Evolutionary conservation across 2,329 filamentous ascomycete species (phyloP), one percentile per base, ranked within the genome.

Genomic region (Cladosporium sp.): DNA sequence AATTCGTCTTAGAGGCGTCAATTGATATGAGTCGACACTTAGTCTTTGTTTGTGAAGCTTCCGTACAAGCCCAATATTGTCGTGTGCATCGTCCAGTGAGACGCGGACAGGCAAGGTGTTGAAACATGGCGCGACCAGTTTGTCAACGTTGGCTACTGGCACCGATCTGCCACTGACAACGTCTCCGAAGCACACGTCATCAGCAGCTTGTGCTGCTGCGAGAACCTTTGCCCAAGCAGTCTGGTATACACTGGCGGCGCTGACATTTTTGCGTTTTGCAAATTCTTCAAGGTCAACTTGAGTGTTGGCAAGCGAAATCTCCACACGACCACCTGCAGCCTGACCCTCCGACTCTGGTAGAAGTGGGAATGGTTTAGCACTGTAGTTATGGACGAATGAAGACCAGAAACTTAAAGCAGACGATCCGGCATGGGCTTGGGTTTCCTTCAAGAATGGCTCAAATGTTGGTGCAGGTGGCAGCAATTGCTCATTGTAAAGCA

Each of bases 101-200:
- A 85, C 74, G 25, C 90, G 83, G 1, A 92, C 69, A 0, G 92
- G 91, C 12, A 96, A 74, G 0, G 92, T 96, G 69, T 96, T 97
- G 78, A 97, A 96, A 70, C 91, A 96, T 0, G 92, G 92, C 0
- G 90, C 91, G n/a, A 95, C 83, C 5, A 96, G 81, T 3, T 80
- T 78, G 38, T 92, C 86, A 11, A 93, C 77, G 0, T 82, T 83
- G 5, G 88, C 81, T 2, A 92, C 72, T 0, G 84, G 75, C 9
- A 90, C 70, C 0, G 86, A 87, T 7, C 92, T 85, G 1, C 92
- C 92, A 67, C 85, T 92, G 58, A 93, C 82, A 2, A 97, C 87
- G 66, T 90, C 94, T 0, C 93, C 92, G 67, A 97, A 96, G 70
- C 90, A 94, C 5, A 96, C 67, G 67, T 96, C 92, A 0, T 76